Evolutionary conservation across 257 asterid species (phyloP).

Genomic region (Anisodus tanguticus): DNA sequence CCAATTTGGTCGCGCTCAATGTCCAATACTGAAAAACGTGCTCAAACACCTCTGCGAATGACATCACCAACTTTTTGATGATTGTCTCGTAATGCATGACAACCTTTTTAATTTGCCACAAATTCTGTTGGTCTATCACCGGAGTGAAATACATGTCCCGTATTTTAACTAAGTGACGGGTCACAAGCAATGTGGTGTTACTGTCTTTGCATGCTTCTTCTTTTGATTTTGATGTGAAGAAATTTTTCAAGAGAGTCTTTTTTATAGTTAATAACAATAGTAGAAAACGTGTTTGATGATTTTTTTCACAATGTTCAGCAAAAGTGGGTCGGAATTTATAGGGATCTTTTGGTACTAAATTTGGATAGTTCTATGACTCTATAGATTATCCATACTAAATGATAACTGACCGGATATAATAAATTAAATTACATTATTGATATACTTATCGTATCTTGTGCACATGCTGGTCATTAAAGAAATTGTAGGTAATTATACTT

Average conservation of each 20-base stretch:
- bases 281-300: too few species aligned
- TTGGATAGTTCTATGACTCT: not conserved
- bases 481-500: too few species aligned
- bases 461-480: too few species aligned
- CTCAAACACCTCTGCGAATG: slow-evolving; percentile 49
- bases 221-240: slow-evolving; percentile 44
- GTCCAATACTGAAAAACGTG: slow-evolving; percentile 59
- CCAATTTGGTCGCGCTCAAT: slow-evolving; percentile 42
- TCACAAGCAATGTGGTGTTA: not conserved
- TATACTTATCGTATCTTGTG: too few species aligned
- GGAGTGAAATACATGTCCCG: slow-evolving; percentile 51
- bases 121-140: slow-evolving; percentile 33
- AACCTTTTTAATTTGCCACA: slow-evolving; percentile 58
- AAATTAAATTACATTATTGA: too few species aligned
- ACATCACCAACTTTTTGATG: slow-evolving; percentile 39
- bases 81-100: slow-evolving; percentile 40
- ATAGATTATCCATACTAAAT: too few species aligned
- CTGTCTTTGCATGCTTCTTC: slow-evolving; percentile 34
- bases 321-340: not conserved
- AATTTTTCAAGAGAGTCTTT: slow-evolving; percentile 49
- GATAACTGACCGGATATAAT: too few species aligned
- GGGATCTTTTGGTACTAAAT: not conserved
- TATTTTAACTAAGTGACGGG: slow-evolving; percentile 53
- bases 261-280: not conserved
- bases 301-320: not conserved